These are phyloP conservation scores for Candida xyloterini DNA, from an alignment of 805 yeast genomes.

Conservation along the genomic window DNA sequence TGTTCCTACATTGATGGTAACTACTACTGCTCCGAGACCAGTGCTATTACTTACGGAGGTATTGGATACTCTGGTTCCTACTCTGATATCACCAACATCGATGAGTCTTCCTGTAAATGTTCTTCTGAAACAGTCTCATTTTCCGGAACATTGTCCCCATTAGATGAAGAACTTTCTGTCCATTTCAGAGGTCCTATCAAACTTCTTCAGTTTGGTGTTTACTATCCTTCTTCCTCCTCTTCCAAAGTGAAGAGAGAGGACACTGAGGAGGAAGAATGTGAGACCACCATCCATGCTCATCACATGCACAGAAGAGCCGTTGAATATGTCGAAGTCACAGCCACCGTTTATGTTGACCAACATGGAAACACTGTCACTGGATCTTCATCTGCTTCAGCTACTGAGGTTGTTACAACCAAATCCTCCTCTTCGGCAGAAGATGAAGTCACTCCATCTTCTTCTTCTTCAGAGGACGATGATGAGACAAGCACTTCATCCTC, in stretches of 20 bases:
- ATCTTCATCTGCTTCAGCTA: conserved; percentile 23
- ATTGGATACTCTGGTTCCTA: conserved; percentile 85
- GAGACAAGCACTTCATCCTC: conserved; percentile 27
- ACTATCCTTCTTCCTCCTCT: conserved; percentile 58
- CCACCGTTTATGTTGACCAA: conserved; percentile 68
- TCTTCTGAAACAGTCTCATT: conserved; percentile 53
- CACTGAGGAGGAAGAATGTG: conserved; percentile 39
- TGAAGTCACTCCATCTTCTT: conserved; percentile 42
- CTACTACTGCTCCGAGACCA: conserved; percentile 74
- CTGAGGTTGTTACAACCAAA: neutral
- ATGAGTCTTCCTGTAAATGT: conserved; percentile 59
- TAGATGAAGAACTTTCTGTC: conserved; percentile 82
- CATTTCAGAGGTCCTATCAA: conserved; percentile 89
- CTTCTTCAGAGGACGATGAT: conserved; percentile 11
- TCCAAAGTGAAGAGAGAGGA: conserved; percentile 33
- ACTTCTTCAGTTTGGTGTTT: conserved; percentile 84
- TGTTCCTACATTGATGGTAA: conserved; percentile 58
- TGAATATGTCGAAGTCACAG: conserved; percentile 68
- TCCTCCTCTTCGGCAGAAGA: conserved; percentile 11
- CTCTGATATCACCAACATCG: conserved; percentile 71
- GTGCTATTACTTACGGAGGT: conserved; percentile 51
- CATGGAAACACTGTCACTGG: conserved; percentile 42
- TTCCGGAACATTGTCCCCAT: conserved; percentile 72
- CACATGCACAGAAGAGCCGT: conserved; percentile 61
- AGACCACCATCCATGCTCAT: conserved; percentile 43